Conservation (phyloP, 202 grass and related monocot species). For the Dendrocalamus latiflorus region DNA sequence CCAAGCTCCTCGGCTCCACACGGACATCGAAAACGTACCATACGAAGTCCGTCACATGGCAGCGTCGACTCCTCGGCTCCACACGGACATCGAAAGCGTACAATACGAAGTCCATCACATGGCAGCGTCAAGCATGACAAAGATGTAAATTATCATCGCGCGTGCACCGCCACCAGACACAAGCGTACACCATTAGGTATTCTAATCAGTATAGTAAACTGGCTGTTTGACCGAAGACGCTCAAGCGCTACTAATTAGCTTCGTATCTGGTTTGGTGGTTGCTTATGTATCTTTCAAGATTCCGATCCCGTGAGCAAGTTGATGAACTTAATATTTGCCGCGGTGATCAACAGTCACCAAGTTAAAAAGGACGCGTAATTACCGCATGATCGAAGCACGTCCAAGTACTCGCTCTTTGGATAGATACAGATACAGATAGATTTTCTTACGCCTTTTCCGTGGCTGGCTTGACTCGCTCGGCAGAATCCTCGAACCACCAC, state of each 20-base stretch:
- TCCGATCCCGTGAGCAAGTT: slow-evolving; percentile 5
- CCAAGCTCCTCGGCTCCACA: too few species aligned
- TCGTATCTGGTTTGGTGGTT: not conserved
- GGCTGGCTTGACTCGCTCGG: slow-evolving; percentile 1
- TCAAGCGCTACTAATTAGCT: not conserved
- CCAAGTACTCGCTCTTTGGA: not conserved
- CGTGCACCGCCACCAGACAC: not conserved
- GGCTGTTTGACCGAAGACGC: not conserved
- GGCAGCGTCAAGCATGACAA: not conserved
- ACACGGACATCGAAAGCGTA: not conserved
- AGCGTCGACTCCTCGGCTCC: not conserved
- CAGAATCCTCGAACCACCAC: not conserved
- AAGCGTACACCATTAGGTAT: not conserved
- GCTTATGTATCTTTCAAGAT: not conserved
- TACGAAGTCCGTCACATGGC: too few species aligned
- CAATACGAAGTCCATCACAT: not conserved
- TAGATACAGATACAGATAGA: not conserved
- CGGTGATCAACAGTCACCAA: not conserved
- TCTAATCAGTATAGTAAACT: not conserved
- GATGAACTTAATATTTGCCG: not conserved
- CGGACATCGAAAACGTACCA: too few species aligned
- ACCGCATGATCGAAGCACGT: not conserved
- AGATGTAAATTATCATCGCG: not conserved
- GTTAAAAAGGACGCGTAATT: not conserved
- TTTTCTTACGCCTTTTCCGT: not conserved